A percentile compares a stretch with the other conserved stretches of the same genome.
These are phyloP conservation scores for Globisporangium nodosum DNA, from an alignment of 352 stramenopile genomes.

Conservation along the genomic window DNA sequence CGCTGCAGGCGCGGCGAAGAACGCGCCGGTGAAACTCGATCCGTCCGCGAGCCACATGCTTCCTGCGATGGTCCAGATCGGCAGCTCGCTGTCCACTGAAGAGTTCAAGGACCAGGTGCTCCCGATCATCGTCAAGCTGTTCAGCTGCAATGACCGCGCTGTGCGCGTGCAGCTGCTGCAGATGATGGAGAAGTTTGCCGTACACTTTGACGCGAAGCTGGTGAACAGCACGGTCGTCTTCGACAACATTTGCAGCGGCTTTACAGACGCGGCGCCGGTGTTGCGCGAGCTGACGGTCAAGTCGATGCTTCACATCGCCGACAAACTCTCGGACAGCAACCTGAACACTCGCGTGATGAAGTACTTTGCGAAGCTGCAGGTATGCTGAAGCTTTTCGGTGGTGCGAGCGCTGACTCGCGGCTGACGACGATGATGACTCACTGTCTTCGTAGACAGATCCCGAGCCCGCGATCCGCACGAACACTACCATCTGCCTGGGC, in stretches of 20 bases:
- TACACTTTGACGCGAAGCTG: slow-evolving; percentile 87
- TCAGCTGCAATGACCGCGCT: slow-evolving; percentile 89
- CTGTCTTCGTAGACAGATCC: slow-evolving; percentile 54
- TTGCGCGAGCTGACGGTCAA: slow-evolving; percentile 91
- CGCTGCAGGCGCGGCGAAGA: slow-evolving; percentile 39
- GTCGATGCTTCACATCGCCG: slow-evolving; percentile 88
- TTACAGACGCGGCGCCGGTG: slow-evolving; percentile 84
- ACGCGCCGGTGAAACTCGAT: slow-evolving; percentile 68
- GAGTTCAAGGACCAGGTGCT: slow-evolving; percentile 87
- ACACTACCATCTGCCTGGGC: slow-evolving; percentile 90
- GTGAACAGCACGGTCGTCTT: slow-evolving; percentile 90
- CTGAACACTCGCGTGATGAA: slow-evolving; percentile 92
- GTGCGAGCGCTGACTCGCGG: neutral
- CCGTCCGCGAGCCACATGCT: slow-evolving; percentile 86
- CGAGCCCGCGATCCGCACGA: slow-evolving; percentile 90
- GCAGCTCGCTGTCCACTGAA: slow-evolving; percentile 60
- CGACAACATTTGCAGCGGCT: slow-evolving; percentile 89
- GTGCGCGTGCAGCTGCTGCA: slow-evolving; percentile 88
- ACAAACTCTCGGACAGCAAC: slow-evolving; percentile 88
- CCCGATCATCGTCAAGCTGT: slow-evolving; percentile 86
- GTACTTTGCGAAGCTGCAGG: slow-evolving; percentile 89
- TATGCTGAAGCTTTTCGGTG: slow-evolving; percentile 15
- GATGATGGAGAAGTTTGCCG: slow-evolving; percentile 88
- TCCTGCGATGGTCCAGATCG: slow-evolving; percentile 84
- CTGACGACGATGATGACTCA: neutral